These are phyloP conservation scores for Flaveria ramosissima DNA, from an alignment of 129 eudicot species.

Conservation along the genomic window DNA sequence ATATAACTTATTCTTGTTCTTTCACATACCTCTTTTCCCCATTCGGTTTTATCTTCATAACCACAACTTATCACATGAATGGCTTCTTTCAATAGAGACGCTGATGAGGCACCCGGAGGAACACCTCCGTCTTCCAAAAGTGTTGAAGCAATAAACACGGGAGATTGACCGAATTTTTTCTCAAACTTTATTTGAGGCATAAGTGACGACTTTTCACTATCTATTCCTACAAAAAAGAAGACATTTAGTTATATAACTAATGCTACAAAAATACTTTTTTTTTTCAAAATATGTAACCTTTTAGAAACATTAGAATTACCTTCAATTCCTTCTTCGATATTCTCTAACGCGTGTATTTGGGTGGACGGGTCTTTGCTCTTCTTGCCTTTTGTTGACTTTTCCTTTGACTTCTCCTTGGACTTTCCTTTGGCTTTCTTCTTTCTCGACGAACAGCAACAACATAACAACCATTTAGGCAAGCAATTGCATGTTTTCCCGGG, in stretches of 20 bases:
- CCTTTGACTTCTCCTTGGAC: slow-evolving; percentile 43
- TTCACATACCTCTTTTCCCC: slow-evolving; percentile 88
- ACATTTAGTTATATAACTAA: neutral
- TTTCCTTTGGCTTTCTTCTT: slow-evolving; percentile 62
- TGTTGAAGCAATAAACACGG: slow-evolving; percentile 85
- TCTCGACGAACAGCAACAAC: slow-evolving; percentile 48
- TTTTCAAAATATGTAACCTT: neutral
- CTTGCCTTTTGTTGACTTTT: slow-evolving; percentile 46
- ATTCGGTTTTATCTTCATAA: slow-evolving; percentile 89
- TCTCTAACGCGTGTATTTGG: slow-evolving; percentile 85
- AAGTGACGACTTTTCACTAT: slow-evolving; percentile 74
- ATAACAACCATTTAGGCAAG: slow-evolving; percentile 79
- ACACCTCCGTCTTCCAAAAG: slow-evolving; percentile 84
- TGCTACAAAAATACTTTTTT: neutral
- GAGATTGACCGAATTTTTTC: slow-evolving; percentile 92
- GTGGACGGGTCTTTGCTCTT: slow-evolving; percentile 69
- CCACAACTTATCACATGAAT: slow-evolving; percentile 94
- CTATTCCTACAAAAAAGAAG: slow-evolving; percentile 34
- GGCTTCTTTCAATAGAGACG: slow-evolving; percentile 91
- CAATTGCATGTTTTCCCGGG: slow-evolving; percentile 93
- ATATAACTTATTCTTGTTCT: neutral
- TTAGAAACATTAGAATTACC: slow-evolving; percentile 43
- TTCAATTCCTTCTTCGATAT: slow-evolving; percentile 96
- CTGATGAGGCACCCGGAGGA: slow-evolving; percentile 70
- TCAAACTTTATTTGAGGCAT: slow-evolving; percentile 93